Evolutionary conservation across 108 stramenopile genomes (phyloP), one percentile per base, ranked within the genome.

Genomic region (Nitzschia putrida): DNA sequence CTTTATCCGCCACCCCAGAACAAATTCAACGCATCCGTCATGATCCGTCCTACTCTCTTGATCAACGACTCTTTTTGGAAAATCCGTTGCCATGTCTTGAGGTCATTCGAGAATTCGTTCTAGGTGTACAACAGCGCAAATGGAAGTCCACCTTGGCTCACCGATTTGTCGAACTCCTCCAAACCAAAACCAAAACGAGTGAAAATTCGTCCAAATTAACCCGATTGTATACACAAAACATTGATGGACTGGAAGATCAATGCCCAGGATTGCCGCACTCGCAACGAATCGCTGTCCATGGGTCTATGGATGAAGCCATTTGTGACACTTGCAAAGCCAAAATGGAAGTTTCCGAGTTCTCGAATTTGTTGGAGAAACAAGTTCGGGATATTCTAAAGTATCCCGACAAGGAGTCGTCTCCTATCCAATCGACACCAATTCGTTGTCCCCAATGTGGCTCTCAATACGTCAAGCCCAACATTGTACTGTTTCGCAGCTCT

Each of bases 211-310:
- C 47, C 18, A 71, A 92, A 64, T 73, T 98, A 18, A 58, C 91
- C 38, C 79, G 96, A 39, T 73, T 83, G 58, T 97, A 94, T 68
- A 97, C 96, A 9, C 98, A 98, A 74, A 98, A 98, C 71, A 97
- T 98, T 78, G 98, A 98, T 69, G 91, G 91, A 66, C 70, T 98
- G 39, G 98, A 98, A 70, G 76, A 85, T 42, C 92, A 92, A 77
- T 85, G 85, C 53, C 75, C 72, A 4, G 64, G 78, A 8, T 50
- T 97, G 13, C 85, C 88, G 7, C 72, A 58, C 16, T 85, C 87
- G 20, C 85, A 82, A 53, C 78, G 92, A 16, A 82, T 92, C 53
- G 78, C 83, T 53, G 92, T 93, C 7, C 96, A 97, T 71, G 96
- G 96, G 9, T 82, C 89, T 26, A 84, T 97, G 86, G 87, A 83